Base-by-base conservation (phyloP, 768 basidiomycete species). In the Hirschioporus abietinus region DNA sequence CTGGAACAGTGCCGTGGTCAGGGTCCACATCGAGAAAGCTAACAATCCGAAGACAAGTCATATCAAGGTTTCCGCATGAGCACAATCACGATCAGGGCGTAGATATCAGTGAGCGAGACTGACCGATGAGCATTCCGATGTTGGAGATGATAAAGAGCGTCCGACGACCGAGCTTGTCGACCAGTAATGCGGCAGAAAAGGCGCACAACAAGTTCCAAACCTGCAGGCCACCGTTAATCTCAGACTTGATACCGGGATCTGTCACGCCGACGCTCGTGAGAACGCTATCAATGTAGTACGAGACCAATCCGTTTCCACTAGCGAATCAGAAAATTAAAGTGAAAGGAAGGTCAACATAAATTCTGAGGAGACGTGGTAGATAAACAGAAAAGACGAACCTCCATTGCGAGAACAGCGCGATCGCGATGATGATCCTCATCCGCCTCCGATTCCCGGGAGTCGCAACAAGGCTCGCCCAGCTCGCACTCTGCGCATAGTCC, bases 331-430 rank as follows among this genome's bases (percentile, higher is more conserved):
- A 10, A 6, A 12, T 3, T 5, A 52, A 5, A 52, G 6, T 15
- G 42, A 20, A 52, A 10, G n/a, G n/a, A 1, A 3, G 12, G 42
- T 20, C 20, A 52, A 15, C 20, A 52, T 52, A 15, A 1, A 60
- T 35, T 68, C 23, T 60, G 62, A 66, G n/a, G 36, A 15, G 34
- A 58, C 26, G 30, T 34, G 25, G 27, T 65, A 24, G 65, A 35
- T 20, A 70, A 4, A 27, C 27, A 23, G 25, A 66, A 42, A n/a
- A 26, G 1, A 64, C 78, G 58, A 64, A 86, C 85, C 86, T 87
- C 91, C 89, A 92, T 68, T 93, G 91, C 0, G 88, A 88, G 74
- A 89, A 91, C 25, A 89, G 71, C 6, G 86, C 88, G 60, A 92
- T 83, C 1, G 81, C 86, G 67, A 91, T 76, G 68, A 92, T 84